phyloP scores from a whole-genome alignment of 331 rosid species.

The Cydonia oblonga region DNA sequence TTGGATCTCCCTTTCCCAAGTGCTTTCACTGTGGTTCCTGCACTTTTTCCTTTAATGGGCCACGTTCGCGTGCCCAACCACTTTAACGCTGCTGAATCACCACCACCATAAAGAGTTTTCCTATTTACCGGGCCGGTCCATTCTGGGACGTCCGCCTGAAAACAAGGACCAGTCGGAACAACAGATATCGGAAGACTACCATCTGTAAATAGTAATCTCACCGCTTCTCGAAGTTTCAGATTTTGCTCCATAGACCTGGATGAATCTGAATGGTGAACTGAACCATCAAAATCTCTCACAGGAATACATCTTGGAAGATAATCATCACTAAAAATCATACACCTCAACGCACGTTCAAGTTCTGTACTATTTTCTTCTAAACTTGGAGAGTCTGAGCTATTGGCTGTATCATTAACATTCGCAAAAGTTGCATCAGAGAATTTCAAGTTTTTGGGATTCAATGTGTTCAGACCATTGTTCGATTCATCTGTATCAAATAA shows the following conservation, averaged over 20 bases:
- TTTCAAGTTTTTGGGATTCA: neutral
- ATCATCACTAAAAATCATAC: neutral
- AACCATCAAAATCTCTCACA: neutral
- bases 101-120: neutral
- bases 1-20: conserved; percentile 21
- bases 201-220: neutral
- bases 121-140: conserved; percentile 15
- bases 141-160: conserved; percentile 37
- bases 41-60: conserved; percentile 6
- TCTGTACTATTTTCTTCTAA: neutral
- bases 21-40: neutral
- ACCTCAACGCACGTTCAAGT: neutral
- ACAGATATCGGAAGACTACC: conserved; percentile 3
- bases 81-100: conserved; percentile 8
- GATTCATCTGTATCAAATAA: neutral
- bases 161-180: conserved; percentile 36
- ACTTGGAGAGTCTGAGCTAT: neutral
- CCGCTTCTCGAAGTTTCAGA: neutral
- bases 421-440: neutral
- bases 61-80: conserved; percentile 27
- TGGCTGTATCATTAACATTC: neutral
- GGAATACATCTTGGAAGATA: neutral
- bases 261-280: neutral
- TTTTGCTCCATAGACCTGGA: conserved; percentile 2
- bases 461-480: conserved; percentile 1